These are phyloP conservation scores for Clavispora santaluciae DNA, from an alignment of 805 yeast genomes.

Conservation along the genomic window DNA sequence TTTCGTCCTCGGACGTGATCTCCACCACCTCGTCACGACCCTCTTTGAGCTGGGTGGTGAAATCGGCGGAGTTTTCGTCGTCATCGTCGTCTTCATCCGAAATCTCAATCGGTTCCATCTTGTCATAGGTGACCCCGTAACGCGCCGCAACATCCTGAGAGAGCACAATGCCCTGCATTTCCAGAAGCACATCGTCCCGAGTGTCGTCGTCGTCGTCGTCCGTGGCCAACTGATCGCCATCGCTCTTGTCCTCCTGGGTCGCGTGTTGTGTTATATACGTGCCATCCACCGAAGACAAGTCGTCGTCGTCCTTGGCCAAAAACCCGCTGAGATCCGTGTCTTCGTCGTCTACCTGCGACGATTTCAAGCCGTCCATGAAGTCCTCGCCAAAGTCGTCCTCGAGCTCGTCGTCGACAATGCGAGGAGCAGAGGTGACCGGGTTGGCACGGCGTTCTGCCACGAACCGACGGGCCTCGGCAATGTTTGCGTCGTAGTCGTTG, in stretches of 20 bases:
- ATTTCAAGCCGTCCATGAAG: slow-evolving; percentile 14
- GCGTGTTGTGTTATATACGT: slow-evolving; percentile 11
- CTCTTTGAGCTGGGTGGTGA: slow-evolving; percentile 38
- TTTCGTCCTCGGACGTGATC: slow-evolving; percentile 32
- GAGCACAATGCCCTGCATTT: slow-evolving; percentile 22
- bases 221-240: slow-evolving; percentile 2
- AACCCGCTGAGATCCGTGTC: slow-evolving; percentile 17
- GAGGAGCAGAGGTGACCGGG: neutral
- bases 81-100: slow-evolving; percentile 26
- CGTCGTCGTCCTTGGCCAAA: slow-evolving; percentile 13
- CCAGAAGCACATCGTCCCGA: slow-evolving; percentile 8
- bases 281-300: slow-evolving; percentile 10
- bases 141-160: slow-evolving; percentile 33
- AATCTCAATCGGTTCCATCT: slow-evolving; percentile 9
- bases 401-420: slow-evolving; percentile 7
- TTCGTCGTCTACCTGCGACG: slow-evolving; percentile 12
- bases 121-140: slow-evolving; percentile 23
- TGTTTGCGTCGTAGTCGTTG: slow-evolving; percentile 7
- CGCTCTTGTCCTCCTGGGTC: slow-evolving; percentile 9
- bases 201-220: slow-evolving; percentile 4
- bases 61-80: slow-evolving; percentile 21
- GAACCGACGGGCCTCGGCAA: slow-evolving; percentile 18
- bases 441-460: neutral
- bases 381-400: slow-evolving; percentile 17
- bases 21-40: slow-evolving; percentile 39